Percentiles rank a stretch among this genome's conserved stretches.
Evolutionary conservation across 2,329 filamentous ascomycete species (phyloP).

Genomic region (Parafenestella ontariensis): DNA sequence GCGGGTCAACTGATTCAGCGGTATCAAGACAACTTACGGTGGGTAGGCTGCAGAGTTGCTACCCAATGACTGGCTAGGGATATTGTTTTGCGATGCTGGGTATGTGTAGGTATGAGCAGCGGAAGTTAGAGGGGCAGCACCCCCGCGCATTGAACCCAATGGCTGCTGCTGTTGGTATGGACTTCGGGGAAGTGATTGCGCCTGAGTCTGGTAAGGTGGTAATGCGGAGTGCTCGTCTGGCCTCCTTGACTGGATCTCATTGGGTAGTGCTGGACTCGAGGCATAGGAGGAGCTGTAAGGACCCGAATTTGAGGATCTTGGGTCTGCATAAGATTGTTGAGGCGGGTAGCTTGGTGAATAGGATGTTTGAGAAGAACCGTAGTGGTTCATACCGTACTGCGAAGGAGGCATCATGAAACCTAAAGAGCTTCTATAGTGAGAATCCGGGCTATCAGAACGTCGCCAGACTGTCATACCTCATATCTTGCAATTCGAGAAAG

Average conservation of each 20-base stretch:
- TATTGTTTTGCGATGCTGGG: slow-evolving; percentile 37
- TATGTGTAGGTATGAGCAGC: slow-evolving; percentile 41
- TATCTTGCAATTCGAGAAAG: slow-evolving; percentile 42
- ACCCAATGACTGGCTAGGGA: slow-evolving; percentile 37
- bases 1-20: not conserved
- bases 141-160: slow-evolving; percentile 37
- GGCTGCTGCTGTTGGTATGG: slow-evolving; percentile 45
- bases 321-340: slow-evolving; percentile 39
- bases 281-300: slow-evolving; percentile 39
- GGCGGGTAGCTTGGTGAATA: slow-evolving; percentile 44
- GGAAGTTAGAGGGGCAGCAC: slow-evolving; percentile 35
- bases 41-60: slow-evolving; percentile 42
- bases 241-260: slow-evolving; percentile 35
- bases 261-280: slow-evolving; percentile 33
- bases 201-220: slow-evolving; percentile 41
- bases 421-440: slow-evolving; percentile 44
- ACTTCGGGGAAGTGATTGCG: slow-evolving; percentile 36
- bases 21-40: slow-evolving; percentile 31
- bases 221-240: slow-evolving; percentile 35
- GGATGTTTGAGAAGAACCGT: slow-evolving; percentile 39
- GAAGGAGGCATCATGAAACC: slow-evolving; percentile 51
- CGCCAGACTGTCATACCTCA: slow-evolving; percentile 41
- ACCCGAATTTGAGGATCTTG: slow-evolving; percentile 34
- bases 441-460: not conserved
- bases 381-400: slow-evolving; percentile 49